Conservation (phyloP, 768 basidiomycete species). For the Neoboletus subvelutipes region DNA sequence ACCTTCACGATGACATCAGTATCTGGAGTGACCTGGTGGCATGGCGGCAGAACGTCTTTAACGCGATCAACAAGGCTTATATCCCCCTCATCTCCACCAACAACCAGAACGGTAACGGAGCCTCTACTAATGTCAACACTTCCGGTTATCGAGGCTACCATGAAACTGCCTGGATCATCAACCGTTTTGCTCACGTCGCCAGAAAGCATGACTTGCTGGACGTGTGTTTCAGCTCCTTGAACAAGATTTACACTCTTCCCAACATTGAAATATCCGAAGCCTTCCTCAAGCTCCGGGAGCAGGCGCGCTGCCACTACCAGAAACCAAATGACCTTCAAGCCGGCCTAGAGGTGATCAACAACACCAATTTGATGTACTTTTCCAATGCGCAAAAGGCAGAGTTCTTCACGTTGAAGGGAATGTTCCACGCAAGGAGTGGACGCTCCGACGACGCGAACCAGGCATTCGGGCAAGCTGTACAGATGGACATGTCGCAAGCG, state of each 20-base stretch:
- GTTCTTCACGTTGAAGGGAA: slow-evolving; percentile 97
- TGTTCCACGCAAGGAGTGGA: slow-evolving; percentile 91
- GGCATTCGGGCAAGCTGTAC: slow-evolving; percentile 93
- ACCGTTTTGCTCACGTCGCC: slow-evolving; percentile 97
- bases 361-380: slow-evolving; percentile 99
- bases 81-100: slow-evolving; percentile 78
- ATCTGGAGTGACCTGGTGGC: slow-evolving; percentile 99
- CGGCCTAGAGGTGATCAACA: slow-evolving; percentile 98
- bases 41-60: slow-evolving; percentile 98
- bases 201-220: slow-evolving; percentile 95
- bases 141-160: slow-evolving; percentile 96
- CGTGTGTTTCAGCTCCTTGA: slow-evolving; percentile 91
- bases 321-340: slow-evolving; percentile 90
- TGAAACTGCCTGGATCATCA: slow-evolving; percentile 99
- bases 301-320: slow-evolving; percentile 97
- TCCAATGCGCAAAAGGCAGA: slow-evolving; percentile 93
- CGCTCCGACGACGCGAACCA: slow-evolving; percentile 87
- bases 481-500: slow-evolving; percentile 90
- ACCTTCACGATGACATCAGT: slow-evolving; percentile 94
- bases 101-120: slow-evolving; percentile 49
- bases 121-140: slow-evolving; percentile 65
- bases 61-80: slow-evolving; percentile 94
- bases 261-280: slow-evolving; percentile 99
- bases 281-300: slow-evolving; percentile 97
- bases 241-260: slow-evolving; percentile 97